Evolutionary conservation across 805 yeast genomes (phyloP).

Genomic region (Clavispora asparagi): DNA sequence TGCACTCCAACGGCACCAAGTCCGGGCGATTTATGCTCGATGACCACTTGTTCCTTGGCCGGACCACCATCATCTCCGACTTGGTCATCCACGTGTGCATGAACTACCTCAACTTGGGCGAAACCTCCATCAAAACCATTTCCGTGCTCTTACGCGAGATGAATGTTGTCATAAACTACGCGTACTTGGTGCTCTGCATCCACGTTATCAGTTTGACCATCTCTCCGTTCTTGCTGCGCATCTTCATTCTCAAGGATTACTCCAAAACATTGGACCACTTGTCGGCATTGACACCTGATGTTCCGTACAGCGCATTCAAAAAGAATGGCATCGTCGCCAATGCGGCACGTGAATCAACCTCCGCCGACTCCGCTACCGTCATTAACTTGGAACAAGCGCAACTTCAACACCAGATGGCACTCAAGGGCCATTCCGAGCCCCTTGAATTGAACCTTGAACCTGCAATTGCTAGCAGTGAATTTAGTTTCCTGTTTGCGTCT

Average conservation of each 20-base stretch:
- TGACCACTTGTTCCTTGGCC: not conserved
- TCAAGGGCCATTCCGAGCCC: not conserved
- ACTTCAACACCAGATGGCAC: not conserved
- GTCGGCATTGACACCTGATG: slow-evolving; percentile 17
- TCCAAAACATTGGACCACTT: slow-evolving; percentile 19
- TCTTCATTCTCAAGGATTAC: slow-evolving; percentile 15
- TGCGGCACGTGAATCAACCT: slow-evolving; percentile 4
- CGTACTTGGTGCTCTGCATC: slow-evolving; percentile 21
- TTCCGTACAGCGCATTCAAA: slow-evolving; percentile 14
- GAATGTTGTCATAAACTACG: slow-evolving; percentile 11
- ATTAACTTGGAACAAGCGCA: slow-evolving; percentile 11
- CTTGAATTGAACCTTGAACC: slow-evolving; percentile 6
- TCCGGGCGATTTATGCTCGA: not conserved
- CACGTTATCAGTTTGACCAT: slow-evolving; percentile 21
- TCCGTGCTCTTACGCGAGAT: slow-evolving; percentile 9
- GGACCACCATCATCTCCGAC: not conserved
- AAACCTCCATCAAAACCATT: slow-evolving; percentile 2
- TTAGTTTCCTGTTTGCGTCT: not conserved
- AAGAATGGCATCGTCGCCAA: slow-evolving; percentile 6
- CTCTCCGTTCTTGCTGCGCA: slow-evolving; percentile 12
- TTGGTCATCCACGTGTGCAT: not conserved
- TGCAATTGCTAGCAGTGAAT: slow-evolving; percentile 1
- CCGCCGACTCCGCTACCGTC: slow-evolving; percentile 10
- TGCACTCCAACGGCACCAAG: not conserved
- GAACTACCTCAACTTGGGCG: slow-evolving; percentile 4